These are phyloP conservation scores for Fomitopsis betulina DNA, from an alignment of 1,284 basidiomycete species.

Conservation along the genomic window DNA sequence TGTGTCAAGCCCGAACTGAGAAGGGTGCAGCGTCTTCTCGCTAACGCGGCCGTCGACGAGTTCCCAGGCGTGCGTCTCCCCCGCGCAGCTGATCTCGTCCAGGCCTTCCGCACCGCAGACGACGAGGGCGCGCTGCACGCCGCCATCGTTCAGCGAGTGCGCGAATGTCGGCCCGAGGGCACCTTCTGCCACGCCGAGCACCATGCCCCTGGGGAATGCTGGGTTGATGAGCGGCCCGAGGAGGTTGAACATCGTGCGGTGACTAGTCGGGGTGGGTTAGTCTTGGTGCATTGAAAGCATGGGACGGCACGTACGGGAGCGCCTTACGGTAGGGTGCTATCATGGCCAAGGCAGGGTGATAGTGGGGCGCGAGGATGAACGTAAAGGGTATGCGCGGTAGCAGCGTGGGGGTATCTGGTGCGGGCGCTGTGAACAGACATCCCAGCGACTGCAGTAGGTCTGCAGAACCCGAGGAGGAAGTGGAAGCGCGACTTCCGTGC, in stretches of 20 bases:
- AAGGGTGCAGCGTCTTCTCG: slow-evolving; percentile 46
- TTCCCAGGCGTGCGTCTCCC: slow-evolving; percentile 79
- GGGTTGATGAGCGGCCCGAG: slow-evolving; percentile 96
- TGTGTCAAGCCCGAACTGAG: slow-evolving; percentile 67
- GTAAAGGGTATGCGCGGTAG: slow-evolving; percentile 74
- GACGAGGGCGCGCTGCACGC: slow-evolving; percentile 82
- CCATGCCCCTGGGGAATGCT: slow-evolving; percentile 78
- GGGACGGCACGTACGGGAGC: slow-evolving; percentile 57
- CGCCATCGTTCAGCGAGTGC: slow-evolving; percentile 61
- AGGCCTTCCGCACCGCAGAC: slow-evolving; percentile 92
- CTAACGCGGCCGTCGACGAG: slow-evolving; percentile 51
- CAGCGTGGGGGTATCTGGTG: slow-evolving; percentile 48
- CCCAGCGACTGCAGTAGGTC: slow-evolving; percentile 87
- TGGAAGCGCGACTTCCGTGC: slow-evolving; percentile 94
- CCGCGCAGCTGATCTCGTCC: slow-evolving; percentile 94
- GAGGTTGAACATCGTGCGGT: slow-evolving; percentile 97
- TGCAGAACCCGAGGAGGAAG: slow-evolving; percentile 92
- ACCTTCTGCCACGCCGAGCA: slow-evolving; percentile 86
- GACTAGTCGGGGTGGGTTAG: slow-evolving; percentile 7
- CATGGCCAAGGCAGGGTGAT: slow-evolving; percentile 84
- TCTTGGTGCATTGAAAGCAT: not conserved
- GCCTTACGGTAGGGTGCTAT: slow-evolving; percentile 84
- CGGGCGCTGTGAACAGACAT: slow-evolving; percentile 73
- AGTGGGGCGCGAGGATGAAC: slow-evolving; percentile 93
- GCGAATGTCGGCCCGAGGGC: slow-evolving; percentile 88